Percentiles rank a stretch among this genome's conserved stretches.
phyloP scores from a whole-genome alignment of 73 alveolate genomes.

The Tetrahymena borealis region DNA sequence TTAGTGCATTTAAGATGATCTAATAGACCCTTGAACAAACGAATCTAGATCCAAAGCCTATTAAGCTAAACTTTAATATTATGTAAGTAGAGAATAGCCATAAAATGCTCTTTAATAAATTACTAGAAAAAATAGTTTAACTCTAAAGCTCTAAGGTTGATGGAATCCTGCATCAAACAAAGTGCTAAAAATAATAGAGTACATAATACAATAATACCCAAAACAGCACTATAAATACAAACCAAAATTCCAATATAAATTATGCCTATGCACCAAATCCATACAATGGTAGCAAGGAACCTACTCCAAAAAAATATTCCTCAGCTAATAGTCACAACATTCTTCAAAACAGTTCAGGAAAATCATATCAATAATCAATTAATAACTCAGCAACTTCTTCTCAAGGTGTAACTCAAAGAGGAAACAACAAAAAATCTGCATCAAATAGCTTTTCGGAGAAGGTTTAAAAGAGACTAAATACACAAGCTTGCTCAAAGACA shows the following conservation, averaged over 20 bases:
- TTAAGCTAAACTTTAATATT: background rate
- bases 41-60: background rate
- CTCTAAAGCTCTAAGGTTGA: background rate
- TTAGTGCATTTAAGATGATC: background rate
- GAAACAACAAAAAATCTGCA: background rate
- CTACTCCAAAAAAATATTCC: background rate
- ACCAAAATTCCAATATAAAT: background rate
- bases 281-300: background rate
- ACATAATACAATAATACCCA: background rate
- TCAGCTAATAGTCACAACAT: background rate
- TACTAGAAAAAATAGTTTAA: background rate
- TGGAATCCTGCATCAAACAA: background rate
- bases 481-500: background rate
- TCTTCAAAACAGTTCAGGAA: background rate
- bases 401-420: background rate
- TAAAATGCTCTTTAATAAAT: background rate
- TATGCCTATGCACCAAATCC: background rate
- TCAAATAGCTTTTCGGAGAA: background rate
- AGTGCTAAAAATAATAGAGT: background rate
- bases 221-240: background rate
- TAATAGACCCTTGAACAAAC: background rate
- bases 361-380: background rate
- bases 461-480: background rate
- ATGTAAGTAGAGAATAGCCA: background rate
- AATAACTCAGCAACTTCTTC: background rate